Conservation (phyloP, 1,284 basidiomycete genomes). For the Leccinum olivaceoglutinosum region DNA sequence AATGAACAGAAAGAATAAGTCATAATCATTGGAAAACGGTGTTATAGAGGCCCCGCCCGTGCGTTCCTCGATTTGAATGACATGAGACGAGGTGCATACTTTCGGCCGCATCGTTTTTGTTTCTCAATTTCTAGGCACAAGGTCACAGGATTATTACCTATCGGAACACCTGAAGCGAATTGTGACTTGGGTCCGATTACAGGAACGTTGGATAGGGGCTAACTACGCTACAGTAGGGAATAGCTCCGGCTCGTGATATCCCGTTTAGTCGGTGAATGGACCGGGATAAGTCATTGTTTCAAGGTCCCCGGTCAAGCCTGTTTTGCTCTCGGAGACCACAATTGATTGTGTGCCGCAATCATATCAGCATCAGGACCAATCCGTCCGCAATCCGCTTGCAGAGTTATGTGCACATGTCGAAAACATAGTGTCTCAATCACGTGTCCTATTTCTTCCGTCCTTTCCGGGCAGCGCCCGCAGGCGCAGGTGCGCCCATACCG, state of each 20-base stretch:
- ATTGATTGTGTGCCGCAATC: background rate
- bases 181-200: background rate
- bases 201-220: slow-evolving; percentile 12
- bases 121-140: slow-evolving; percentile 1
- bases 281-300: slow-evolving; percentile 1
- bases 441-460: slow-evolving; percentile 36
- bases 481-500: slow-evolving; percentile 28
- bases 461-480: slow-evolving; percentile 30
- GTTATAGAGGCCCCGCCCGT: slow-evolving; percentile 16
- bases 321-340: background rate
- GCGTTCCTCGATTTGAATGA: slow-evolving; percentile 1
- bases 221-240: slow-evolving; percentile 1
- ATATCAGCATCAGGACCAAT: slow-evolving; percentile 1
- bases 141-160: slow-evolving; percentile 3
- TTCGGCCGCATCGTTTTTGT: slow-evolving; percentile 5
- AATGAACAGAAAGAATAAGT: slow-evolving; percentile 5
- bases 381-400: background rate
- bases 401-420: background rate
- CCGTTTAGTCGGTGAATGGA: background rate
- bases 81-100: slow-evolving; percentile 8
- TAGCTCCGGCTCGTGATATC: background rate
- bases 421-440: background rate
- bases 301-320: background rate
- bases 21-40: slow-evolving; percentile 10
- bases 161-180: slow-evolving; percentile 8